Percentiles rank a stretch among this genome's conserved stretches.
phyloP scores from a whole-genome alignment of 2,329 filamentous ascomycete species.

The Calonectria fujianensis region DNA sequence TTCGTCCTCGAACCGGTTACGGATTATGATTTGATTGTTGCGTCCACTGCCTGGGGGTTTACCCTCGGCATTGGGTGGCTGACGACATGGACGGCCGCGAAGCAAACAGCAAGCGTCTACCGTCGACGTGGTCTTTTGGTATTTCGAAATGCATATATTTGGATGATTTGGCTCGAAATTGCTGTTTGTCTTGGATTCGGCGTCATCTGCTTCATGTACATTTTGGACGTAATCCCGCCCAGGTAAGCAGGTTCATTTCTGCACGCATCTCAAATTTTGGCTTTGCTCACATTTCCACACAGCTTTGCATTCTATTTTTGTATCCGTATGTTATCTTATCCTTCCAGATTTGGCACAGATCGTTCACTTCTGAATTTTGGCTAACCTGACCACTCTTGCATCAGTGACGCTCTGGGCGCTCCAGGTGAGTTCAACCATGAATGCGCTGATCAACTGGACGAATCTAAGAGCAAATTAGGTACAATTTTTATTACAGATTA shows the following conservation, averaged over 20 bases:
- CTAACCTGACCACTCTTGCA: neutral
- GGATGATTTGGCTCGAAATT: constrained; percentile 23
- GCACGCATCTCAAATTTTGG: too few species aligned
- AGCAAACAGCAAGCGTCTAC: constrained; percentile 58
- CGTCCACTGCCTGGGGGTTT: constrained; percentile 59
- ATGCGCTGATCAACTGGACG: too few species aligned
- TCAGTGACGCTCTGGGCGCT: constrained; percentile 14
- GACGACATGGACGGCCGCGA: constrained; percentile 59
- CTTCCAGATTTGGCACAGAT: too few species aligned
- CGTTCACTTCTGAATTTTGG: too few species aligned
- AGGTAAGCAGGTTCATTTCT: neutral
- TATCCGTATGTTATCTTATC: too few species aligned
- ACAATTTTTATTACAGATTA: constrained; percentile 19
- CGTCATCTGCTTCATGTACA: constrained; percentile 20
- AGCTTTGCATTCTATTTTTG: too few species aligned
- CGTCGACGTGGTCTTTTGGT: neutral
- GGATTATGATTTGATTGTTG: constrained; percentile 41
- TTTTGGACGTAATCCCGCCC: constrained; percentile 19
- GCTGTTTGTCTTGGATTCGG: constrained; percentile 12
- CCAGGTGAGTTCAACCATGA: neutral
- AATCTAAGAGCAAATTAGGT: neutral
- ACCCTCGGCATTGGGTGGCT: constrained; percentile 62
- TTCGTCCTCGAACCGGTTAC: constrained; percentile 38
- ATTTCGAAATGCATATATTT: constrained; percentile 17
- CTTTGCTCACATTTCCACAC: too few species aligned